A percentile compares a stretch with the other conserved stretches of the same genome.
These are phyloP conservation scores for Orobanche coerulescens DNA, from an alignment of 257 asterid species.

Conservation along the genomic window DNA sequence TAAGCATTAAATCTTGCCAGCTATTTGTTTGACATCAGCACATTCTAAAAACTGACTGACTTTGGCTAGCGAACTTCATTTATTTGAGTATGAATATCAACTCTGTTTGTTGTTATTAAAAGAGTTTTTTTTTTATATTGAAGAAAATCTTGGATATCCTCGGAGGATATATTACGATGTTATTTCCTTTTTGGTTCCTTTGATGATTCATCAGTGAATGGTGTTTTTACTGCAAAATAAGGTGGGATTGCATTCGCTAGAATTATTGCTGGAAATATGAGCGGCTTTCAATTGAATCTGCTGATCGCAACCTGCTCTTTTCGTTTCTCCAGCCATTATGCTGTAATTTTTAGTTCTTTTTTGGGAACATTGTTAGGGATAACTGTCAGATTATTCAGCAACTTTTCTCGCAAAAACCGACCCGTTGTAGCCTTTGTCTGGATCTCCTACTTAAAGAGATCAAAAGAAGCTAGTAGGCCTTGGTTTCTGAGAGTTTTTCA, in stretches of 20 bases:
- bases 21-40: background rate
- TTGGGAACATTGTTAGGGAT: background rate
- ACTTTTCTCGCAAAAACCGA: background rate
- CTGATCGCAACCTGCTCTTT: background rate
- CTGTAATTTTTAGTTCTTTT: background rate
- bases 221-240: background rate
- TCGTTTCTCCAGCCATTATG: background rate
- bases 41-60: background rate
- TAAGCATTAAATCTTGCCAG: background rate
- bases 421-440: background rate
- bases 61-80: background rate
- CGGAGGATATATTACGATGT: background rate
- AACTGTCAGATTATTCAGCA: background rate
- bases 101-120: background rate
- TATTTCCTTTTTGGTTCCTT: background rate
- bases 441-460: background rate
- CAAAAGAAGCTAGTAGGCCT: background rate
- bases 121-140: background rate
- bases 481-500: background rate
- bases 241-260: background rate
- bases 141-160: background rate
- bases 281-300: background rate
- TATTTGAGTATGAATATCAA: conserved; percentile 6
- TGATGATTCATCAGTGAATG: background rate
- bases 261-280: background rate